phyloP scores from a whole-genome alignment of 2,329 filamentous ascomycete species.

The Sclerotinia nivalis region DNA sequence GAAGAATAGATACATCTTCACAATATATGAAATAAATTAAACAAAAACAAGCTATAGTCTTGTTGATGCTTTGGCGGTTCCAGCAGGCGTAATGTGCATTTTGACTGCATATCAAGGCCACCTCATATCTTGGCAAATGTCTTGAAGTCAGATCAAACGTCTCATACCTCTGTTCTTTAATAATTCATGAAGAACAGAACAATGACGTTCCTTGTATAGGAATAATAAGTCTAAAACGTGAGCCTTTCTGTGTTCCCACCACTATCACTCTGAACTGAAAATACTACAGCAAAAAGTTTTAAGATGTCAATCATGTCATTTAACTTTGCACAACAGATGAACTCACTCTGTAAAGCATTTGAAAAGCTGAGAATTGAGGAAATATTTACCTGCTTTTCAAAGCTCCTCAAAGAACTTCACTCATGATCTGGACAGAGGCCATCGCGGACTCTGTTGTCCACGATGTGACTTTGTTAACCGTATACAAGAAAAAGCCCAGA shows the following conservation, averaged over 20 bases:
- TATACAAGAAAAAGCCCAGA: rapidly evolving
- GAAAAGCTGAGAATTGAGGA: not conserved
- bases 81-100: too few relatives aligned
- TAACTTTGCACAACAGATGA: not conserved
- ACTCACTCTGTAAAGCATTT: not conserved
- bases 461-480: not conserved
- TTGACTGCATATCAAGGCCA: not conserved
- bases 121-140: not conserved
- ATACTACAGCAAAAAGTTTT: not conserved
- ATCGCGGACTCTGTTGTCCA: not conserved
- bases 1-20: not conserved
- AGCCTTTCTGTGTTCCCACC: not conserved
- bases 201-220: not conserved
- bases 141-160: not conserved
- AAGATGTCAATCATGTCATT: not conserved
- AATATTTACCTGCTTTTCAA: not conserved
- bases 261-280: not conserved
- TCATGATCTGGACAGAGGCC: not conserved
- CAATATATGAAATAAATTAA: not conserved
- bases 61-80: not conserved
- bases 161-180: not conserved
- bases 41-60: not conserved
- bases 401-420: not conserved
- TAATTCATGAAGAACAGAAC: not conserved
- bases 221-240: not conserved